phyloP scores from a whole-genome alignment of 2,329 filamentous ascomycete genomes.

The Arachnopeziza araneosa region DNA sequence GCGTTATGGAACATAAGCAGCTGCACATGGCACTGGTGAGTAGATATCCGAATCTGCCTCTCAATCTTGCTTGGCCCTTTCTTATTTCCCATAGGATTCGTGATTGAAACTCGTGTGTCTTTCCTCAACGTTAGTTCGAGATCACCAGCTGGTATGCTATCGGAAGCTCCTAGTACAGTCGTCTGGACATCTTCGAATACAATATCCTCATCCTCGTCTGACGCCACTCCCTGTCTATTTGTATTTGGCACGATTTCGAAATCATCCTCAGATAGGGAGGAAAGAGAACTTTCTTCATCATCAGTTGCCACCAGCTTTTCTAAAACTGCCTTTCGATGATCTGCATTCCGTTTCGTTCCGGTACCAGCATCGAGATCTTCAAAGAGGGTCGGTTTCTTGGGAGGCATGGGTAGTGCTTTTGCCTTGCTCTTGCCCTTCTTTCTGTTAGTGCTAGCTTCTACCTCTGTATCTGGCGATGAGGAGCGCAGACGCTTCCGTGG shows the following conservation, averaged over 20 bases:
- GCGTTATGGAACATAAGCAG: constrained; percentile 86
- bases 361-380: constrained; percentile 51
- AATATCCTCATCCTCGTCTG: constrained; percentile 48
- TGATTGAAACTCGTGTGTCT: constrained; percentile 53
- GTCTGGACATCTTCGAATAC: constrained; percentile 57
- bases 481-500: constrained; percentile 61
- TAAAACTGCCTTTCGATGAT: constrained; percentile 39
- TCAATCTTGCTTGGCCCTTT: constrained; percentile 85
- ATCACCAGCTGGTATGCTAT: constrained; percentile 54
- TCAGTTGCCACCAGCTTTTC: constrained; percentile 39
- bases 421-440: constrained; percentile 26
- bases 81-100: constrained; percentile 59
- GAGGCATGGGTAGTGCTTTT: constrained; percentile 24
- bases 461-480: constrained; percentile 32
- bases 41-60: constrained; percentile 67
- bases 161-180: constrained; percentile 30
- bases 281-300: constrained; percentile 32
- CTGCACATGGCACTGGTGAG: constrained; percentile 87
- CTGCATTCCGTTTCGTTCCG: constrained; percentile 33
- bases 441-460: constrained; percentile 20
- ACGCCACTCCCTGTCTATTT: constrained; percentile 31
- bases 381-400: constrained; percentile 53
- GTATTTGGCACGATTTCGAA: constrained; percentile 48
- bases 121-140: constrained; percentile 66
- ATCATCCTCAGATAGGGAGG: constrained; percentile 42